Conservation (phyloP, 768 basidiomycete genomes). For the Termitomyces heimii region DNA sequence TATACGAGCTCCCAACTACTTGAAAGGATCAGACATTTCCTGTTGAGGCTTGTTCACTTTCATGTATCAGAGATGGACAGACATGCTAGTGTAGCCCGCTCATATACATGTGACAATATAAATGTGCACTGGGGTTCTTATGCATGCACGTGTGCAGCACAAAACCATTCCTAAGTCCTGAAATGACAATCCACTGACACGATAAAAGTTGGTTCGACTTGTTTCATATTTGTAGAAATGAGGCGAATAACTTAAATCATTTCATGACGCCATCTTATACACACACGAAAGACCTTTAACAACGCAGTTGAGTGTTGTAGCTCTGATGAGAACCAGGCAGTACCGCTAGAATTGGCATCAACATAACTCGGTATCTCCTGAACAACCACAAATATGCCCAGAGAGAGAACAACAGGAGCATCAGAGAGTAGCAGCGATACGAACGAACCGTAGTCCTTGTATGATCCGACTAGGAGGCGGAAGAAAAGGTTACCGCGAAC, state of each 20-base stretch:
- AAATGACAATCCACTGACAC: background rate
- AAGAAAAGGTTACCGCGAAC: background rate
- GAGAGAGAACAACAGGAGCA: background rate
- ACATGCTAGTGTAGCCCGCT: background rate
- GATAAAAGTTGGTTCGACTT: background rate
- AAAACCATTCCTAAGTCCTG: conserved; percentile 2
- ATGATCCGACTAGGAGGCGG: background rate
- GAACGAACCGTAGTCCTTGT: background rate
- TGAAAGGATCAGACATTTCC: background rate
- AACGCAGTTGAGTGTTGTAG: background rate
- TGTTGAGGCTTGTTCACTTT: background rate
- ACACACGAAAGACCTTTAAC: background rate
- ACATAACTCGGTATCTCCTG: background rate
- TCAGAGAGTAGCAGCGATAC: background rate
- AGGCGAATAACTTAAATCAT: background rate
- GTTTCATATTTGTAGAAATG: background rate
- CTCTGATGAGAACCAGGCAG: background rate
- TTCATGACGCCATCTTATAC: background rate
- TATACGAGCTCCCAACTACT: background rate
- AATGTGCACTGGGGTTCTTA: too few relatives aligned
- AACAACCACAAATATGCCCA: too few relatives aligned
- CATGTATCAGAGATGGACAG: background rate
- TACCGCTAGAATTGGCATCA: background rate
- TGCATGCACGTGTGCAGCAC: background rate
- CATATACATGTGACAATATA: background rate